Percentiles rank a stretch among this genome's conserved stretches.
Conservation (phyloP, 257 asterid genomes). For the Solanum sitiens region DNA sequence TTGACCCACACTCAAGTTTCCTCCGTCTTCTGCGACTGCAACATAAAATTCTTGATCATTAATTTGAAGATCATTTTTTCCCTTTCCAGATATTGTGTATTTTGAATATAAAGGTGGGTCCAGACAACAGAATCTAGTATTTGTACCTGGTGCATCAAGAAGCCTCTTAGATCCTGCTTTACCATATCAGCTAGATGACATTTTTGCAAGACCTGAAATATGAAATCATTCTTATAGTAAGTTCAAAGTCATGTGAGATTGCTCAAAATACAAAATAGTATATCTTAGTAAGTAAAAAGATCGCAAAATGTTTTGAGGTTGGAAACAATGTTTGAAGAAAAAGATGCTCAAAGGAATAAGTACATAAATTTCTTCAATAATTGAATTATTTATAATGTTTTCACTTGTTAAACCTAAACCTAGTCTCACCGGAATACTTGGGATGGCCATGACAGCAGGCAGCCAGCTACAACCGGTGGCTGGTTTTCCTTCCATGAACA, state of each 20-base stretch:
- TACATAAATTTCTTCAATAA: not conserved
- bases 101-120: not conserved
- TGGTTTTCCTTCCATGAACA: not conserved
- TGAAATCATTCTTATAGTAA: not conserved
- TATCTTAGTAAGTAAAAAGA: not conserved
- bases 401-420: not conserved
- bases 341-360: not conserved
- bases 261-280: not conserved
- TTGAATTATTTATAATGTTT: too few relatives aligned
- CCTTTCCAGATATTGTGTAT: not conserved
- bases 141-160: constrained; percentile 66
- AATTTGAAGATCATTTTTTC: not conserved
- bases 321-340: not conserved
- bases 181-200: constrained; percentile 55
- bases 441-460: not conserved
- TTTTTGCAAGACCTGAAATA: constrained; percentile 48
- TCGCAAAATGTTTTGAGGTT: not conserved
- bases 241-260: not conserved
- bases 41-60: not conserved
- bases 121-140: not conserved
- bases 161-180: constrained; percentile 56
- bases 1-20: constrained; percentile 80
- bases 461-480: not conserved
- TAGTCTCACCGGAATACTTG: not conserved
- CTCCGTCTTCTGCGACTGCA: constrained; percentile 87